Evolutionary conservation across 371 early-diverging fungal species (phyloP).

Genomic region (Capillidium rhysosporum): DNA sequence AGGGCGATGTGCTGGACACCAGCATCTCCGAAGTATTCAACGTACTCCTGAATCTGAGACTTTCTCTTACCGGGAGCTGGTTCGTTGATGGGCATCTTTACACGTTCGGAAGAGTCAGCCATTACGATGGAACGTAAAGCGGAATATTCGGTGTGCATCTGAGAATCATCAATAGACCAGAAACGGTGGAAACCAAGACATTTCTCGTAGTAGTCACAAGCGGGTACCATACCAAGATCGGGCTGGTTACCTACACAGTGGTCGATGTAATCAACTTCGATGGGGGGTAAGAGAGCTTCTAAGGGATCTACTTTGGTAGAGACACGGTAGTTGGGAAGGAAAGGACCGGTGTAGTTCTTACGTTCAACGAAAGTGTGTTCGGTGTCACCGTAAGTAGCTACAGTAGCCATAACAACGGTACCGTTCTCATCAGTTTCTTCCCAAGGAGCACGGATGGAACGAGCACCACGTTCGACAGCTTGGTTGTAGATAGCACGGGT

Average conservation of each 20-base stretch:
- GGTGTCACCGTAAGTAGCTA: constrained; percentile 35
- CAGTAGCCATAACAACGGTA: constrained; percentile 73
- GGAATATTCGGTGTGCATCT: constrained; percentile 89
- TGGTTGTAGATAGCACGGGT: constrained; percentile 51
- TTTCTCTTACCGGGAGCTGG: constrained; percentile 88
- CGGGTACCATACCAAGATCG: constrained; percentile 69
- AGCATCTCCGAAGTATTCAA: constrained; percentile 81
- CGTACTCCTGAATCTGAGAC: constrained; percentile 93
- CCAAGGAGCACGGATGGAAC: constrained; percentile 60
- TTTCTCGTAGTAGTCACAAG: constrained; percentile 69
- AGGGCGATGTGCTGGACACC: constrained; percentile 96
- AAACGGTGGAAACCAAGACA: constrained; percentile 89
- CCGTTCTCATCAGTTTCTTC: constrained; percentile 69
- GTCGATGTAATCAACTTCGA: constrained; percentile 42
- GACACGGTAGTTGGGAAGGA: constrained; percentile 63
- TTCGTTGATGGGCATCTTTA: constrained; percentile 97
- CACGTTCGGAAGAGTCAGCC: constrained; percentile 74
- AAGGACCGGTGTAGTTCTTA: constrained; percentile 57
- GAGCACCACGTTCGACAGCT: constrained; percentile 75
- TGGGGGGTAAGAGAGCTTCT: constrained; percentile 35
- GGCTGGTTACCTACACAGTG: constrained; percentile 94
- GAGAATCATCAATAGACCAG: constrained; percentile 95
- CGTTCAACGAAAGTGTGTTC: constrained; percentile 87
- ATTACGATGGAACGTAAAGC: constrained; percentile 89
- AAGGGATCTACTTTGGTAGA: constrained; percentile 42